Evolutionary conservation across 2,329 filamentous ascomycete species (phyloP).

Genomic region (Aspergillus eucalypticola): DNA sequence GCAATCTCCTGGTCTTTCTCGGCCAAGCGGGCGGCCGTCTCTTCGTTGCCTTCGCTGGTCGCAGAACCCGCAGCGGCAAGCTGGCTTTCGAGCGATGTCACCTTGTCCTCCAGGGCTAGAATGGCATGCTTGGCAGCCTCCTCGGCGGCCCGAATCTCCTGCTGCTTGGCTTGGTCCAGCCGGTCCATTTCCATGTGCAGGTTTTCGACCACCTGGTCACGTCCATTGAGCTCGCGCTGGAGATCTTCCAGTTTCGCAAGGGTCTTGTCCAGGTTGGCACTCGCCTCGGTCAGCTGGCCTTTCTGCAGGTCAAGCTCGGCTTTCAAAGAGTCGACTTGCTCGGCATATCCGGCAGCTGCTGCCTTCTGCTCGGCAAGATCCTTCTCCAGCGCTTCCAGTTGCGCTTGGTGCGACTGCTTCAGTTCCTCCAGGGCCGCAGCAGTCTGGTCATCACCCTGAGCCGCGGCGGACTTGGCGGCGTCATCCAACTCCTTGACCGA

Average conservation of each 20-base stretch:
- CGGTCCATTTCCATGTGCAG: conserved; percentile 42
- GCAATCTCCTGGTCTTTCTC: conserved; percentile 41
- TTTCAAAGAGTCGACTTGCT: conserved; percentile 33
- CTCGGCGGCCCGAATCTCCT: conserved; percentile 37
- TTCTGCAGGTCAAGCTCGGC: conserved; percentile 35
- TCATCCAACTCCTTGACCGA: conserved; percentile 42
- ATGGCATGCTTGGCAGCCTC: conserved; percentile 33
- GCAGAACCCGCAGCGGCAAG: conserved; percentile 35
- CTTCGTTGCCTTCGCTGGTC: conserved; percentile 25
- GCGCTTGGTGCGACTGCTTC: conserved; percentile 38
- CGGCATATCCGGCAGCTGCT: conserved; percentile 29
- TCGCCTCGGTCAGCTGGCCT: conserved; percentile 29
- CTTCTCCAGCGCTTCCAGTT: conserved; percentile 38
- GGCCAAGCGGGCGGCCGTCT: conserved; percentile 29
- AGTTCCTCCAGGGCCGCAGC: conserved; percentile 39
- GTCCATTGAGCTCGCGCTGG: conserved; percentile 37
- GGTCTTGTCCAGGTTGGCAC: conserved; percentile 32
- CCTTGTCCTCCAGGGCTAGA: conserved; percentile 36
- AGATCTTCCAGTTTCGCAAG: conserved; percentile 32
- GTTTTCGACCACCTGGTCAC: conserved; percentile 40
- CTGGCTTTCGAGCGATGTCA: conserved; percentile 38
- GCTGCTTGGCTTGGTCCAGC: conserved; percentile 37
- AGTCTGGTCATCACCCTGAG: conserved; percentile 38
- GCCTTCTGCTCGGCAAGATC: conserved; percentile 38
- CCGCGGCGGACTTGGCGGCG: conserved; percentile 37